Conservation (phyloP, 495 filamentous ascomycete species). For the Penicillium psychrofluorescens region DNA sequence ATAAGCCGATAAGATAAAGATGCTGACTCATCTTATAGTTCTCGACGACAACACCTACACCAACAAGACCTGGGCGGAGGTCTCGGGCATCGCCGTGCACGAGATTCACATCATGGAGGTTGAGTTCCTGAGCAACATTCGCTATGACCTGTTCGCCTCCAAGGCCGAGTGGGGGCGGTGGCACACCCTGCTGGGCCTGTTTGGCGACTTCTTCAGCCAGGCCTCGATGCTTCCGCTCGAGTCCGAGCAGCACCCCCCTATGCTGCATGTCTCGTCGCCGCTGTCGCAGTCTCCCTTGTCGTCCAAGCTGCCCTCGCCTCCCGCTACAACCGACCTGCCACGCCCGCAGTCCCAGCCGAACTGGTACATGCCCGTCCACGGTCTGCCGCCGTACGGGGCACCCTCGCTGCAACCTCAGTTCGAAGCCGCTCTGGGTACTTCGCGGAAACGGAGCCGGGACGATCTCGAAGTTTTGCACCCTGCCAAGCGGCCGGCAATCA, state of each 20-base stretch:
- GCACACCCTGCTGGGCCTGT: slow-evolving; percentile 72
- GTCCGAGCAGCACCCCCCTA: slow-evolving; percentile 13
- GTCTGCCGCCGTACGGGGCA: slow-evolving; percentile 14
- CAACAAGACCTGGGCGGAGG: slow-evolving; percentile 99
- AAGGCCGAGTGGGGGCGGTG: slow-evolving; percentile 77
- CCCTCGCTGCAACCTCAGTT: slow-evolving; percentile 12
- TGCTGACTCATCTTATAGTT: slow-evolving; percentile 45
- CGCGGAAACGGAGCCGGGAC: slow-evolving; percentile 69
- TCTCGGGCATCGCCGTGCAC: slow-evolving; percentile 86
- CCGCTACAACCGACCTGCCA: slow-evolving; percentile 18
- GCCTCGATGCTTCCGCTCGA: slow-evolving; percentile 38
- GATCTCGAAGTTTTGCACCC: slow-evolving; percentile 56
- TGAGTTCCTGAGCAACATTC: slow-evolving; percentile 97
- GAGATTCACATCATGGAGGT: slow-evolving; percentile 99
- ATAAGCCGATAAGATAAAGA: background rate
- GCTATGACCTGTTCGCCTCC: slow-evolving; percentile 84
- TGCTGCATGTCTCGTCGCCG: slow-evolving; percentile 27
- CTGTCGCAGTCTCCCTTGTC: slow-evolving; percentile 27
- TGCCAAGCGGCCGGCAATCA: slow-evolving; percentile 51
- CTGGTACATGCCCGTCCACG: slow-evolving; percentile 25
- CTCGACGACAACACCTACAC: slow-evolving; percentile 99
- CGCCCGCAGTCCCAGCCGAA: slow-evolving; percentile 19
- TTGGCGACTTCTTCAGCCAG: slow-evolving; percentile 71
- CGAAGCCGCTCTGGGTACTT: slow-evolving; percentile 27
- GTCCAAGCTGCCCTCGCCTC: slow-evolving; percentile 49